Percentiles rank a stretch among this genome's conserved stretches.
Evolutionary conservation across 306 rosid species (phyloP).

Genomic region (Inga leiocalycina): DNA sequence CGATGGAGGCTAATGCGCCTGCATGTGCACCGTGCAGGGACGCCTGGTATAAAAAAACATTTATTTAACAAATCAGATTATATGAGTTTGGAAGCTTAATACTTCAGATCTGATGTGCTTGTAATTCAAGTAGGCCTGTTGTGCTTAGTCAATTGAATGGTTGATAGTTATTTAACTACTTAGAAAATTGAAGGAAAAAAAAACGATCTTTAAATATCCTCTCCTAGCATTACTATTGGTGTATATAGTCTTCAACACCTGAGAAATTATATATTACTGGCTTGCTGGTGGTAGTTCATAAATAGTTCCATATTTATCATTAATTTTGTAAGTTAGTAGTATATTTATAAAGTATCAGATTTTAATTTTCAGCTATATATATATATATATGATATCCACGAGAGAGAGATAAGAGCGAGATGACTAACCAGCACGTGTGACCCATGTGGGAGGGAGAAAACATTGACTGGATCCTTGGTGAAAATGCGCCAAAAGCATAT

Average conservation of each 20-base stretch:
- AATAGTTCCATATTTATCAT: too few species aligned
- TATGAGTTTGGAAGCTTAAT: background rate
- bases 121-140: background rate
- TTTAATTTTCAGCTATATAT: too few species aligned
- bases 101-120: background rate
- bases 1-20: too few species aligned
- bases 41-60: background rate
- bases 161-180: too few species aligned
- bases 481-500: constrained; percentile 10
- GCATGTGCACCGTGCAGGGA: too few species aligned
- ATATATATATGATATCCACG: too few species aligned
- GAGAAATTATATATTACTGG: background rate
- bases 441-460: background rate
- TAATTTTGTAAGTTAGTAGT: too few species aligned
- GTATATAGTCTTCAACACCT: too few species aligned
- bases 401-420: background rate
- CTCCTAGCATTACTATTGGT: background rate
- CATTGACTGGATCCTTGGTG: constrained; percentile 37
- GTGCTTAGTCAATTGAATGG: background rate
- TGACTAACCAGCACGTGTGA: constrained; percentile 12
- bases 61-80: background rate
- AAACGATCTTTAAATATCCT: too few species aligned
- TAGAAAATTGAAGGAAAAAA: too few species aligned
- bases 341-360: too few species aligned
- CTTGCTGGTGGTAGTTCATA: too few species aligned